Base-by-base conservation (phyloP, 805 yeast genomes). In the Pichia occidentalis region DNA sequence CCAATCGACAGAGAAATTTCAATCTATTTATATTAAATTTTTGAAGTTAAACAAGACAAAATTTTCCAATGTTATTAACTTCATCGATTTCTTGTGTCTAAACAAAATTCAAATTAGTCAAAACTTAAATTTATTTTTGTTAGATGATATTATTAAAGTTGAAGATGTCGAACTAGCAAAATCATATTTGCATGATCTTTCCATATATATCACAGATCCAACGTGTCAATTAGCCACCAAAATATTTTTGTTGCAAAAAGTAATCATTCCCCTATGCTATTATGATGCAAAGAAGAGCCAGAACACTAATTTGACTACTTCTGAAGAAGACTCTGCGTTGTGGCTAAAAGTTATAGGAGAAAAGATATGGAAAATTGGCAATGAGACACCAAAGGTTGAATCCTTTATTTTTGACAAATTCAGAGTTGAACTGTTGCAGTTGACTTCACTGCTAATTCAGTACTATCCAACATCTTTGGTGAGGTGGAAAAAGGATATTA, bases 401-500 rank as follows among this genome's bases (percentile, higher is more conserved):
- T 71, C 86, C 1, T 92, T 90, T 3, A 67, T 77, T 4, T 69
- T 78, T 46, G 97, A 92, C 53, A 66, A 71, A 25, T 81, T 75
- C 59, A 68, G 95, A 40, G 73, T 84, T 45, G 92, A 85, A 42
- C 63, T 90, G 7, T 65, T 92, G 17, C 95, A 88, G 48, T 59
- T 87, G 54, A 82, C 97, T 0, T 78, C 95, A 0, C 61, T 82
- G 30, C 61, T 92, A 30, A 73, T 87, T 19, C 78, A 79, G 52
- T 73, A 77, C 60, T 78, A 84, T 1, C 77, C 95, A 0, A 57
- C 63, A 0, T 59, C 68, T 9, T 68, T 85, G 19, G 63, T 71
- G 7, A 81, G 75, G 12, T 69, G 73, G 47, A 69, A 84, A 29
- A 90, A 86, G 53, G 95, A 87, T 49, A 76, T 92, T 29, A 85